Conservation (phyloP, 768 basidiomycete genomes). For the Lentinula guzmanii region DNA sequence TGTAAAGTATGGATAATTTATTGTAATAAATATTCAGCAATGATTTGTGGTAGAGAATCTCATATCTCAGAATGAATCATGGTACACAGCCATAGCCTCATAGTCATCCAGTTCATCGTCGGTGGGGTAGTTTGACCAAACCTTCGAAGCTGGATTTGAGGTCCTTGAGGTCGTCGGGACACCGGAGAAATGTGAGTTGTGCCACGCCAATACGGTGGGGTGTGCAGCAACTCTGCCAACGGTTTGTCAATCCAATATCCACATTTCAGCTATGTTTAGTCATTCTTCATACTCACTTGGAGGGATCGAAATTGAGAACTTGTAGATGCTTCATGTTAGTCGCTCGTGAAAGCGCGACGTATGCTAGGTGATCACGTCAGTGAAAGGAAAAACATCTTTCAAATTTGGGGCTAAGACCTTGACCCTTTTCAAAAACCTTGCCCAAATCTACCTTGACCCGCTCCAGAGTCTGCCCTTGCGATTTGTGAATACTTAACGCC, state of each 20-base stretch:
- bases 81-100: conserved; percentile 26
- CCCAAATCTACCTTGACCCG: conserved; percentile 76
- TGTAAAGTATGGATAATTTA: background rate
- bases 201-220: conserved; percentile 57
- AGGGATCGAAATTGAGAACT: conserved; percentile 55
- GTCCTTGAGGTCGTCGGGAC: conserved; percentile 11
- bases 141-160: conserved; percentile 11
- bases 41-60: background rate
- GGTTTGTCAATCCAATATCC: background rate
- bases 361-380: conserved; percentile 32
- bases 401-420: conserved; percentile 38
- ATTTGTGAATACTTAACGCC: conserved; percentile 86
- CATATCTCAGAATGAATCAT: conserved; percentile 6
- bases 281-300: conserved; percentile 36
- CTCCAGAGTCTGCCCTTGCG: conserved; percentile 85
- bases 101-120: conserved; percentile 34
- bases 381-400: background rate
- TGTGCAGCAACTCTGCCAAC: conserved; percentile 54
- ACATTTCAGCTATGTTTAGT: too few relatives aligned
- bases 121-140: background rate
- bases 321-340: conserved; percentile 61
- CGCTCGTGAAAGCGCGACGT: conserved; percentile 70
- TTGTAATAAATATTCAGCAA: too few relatives aligned
- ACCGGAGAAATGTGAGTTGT: conserved; percentile 9
- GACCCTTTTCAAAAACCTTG: conserved; percentile 74